Base-by-base conservation (phyloP, 2,329 filamentous ascomycete genomes). In the Chaetomium sp. region DNA sequence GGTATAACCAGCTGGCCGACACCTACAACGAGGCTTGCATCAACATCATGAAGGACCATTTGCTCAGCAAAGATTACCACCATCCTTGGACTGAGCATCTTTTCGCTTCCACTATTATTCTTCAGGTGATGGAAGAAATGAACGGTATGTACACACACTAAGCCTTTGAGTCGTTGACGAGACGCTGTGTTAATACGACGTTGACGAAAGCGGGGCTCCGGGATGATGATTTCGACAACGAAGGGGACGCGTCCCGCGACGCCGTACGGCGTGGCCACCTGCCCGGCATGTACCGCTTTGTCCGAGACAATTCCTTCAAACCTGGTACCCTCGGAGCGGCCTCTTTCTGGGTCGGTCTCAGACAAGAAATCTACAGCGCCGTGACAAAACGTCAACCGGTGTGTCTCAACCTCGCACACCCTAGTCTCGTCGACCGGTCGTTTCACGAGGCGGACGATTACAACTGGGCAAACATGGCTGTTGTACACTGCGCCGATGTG, bases 401-500 rank as follows among this genome's bases (percentile, higher is more conserved):
- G 34, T 72, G 75, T 27, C 73, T 81, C n/a, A 76, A 73, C 11
- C 70, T 84, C 1, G 71, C 75, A 11, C 72, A 77, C 46, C 72
- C 70, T n/a, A 34, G 36, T 27, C 75, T 81, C 38, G 73, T 81
- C 42, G 77, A 82, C 61, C 74, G 75, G n/a, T 75, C 74, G 0
- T 71, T 80, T 8, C 69, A 72, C 1, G 68, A 72, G 11, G 49
- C 46, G 6, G 74, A 76, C 44, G 81, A 84, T 58, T 77, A 76
- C 56, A 73, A 72, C 0, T 84, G 81, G 81, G 78, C 81, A 1
- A 84, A 85, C 65, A 75, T 81, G 12, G 79, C 82, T 12, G 76
- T 86, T 0, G 75, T 82, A 3, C 79, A 83, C 61, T 82, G 81
- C 53, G 81, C 81, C n/a, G 80, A 85, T 58, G 79, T 85, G 1